Evolutionary conservation across 495 filamentous ascomycete genomes (phyloP).

Genomic region (Extremus antarcticus): DNA sequence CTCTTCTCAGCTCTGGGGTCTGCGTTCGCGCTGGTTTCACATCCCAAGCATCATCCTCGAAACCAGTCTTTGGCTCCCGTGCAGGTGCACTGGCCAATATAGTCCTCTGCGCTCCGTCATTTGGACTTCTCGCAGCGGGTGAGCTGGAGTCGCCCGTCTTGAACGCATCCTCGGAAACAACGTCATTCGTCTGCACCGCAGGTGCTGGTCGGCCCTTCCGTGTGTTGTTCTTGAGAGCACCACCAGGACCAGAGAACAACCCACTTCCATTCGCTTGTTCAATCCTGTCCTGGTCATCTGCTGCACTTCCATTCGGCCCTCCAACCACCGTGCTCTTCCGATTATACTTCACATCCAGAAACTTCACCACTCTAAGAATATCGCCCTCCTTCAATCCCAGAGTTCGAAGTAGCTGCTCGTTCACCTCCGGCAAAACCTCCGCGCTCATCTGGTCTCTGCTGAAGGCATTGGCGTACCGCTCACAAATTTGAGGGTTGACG

Average conservation of each 20-base stretch:
- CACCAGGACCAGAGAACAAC: constrained; percentile 85
- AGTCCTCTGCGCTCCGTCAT: constrained; percentile 38
- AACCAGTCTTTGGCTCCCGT: constrained; percentile 30
- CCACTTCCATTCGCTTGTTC: constrained; percentile 39
- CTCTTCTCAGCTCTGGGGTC: constrained; percentile 6
- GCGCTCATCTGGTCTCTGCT: constrained; percentile 89
- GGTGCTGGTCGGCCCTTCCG: constrained; percentile 82
- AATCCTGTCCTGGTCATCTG: constrained; percentile 35
- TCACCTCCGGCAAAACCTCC: constrained; percentile 75
- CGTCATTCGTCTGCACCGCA: constrained; percentile 68
- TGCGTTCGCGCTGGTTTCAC: constrained; percentile 76
- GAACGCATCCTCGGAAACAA: constrained; percentile 79
- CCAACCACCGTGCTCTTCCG: constrained; percentile 59
- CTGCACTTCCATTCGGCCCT: constrained; percentile 41
- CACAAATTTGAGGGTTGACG: constrained; percentile 81
- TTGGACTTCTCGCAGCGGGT: constrained; percentile 34
- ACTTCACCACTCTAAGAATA: constrained; percentile 87
- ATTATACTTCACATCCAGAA: constrained; percentile 68
- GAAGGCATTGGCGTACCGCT: constrained; percentile 86
- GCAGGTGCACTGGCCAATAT: constrained; percentile 42
- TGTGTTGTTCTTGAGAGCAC: constrained; percentile 85
- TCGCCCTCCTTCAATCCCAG: constrained; percentile 91
- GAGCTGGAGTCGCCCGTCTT: constrained; percentile 26
- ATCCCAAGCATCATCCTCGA: constrained; percentile 97
- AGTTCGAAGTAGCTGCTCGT: constrained; percentile 66